These are phyloP conservation scores for Boletus edulis DNA, from an alignment of 768 basidiomycete genomes.

Conservation along the genomic window DNA sequence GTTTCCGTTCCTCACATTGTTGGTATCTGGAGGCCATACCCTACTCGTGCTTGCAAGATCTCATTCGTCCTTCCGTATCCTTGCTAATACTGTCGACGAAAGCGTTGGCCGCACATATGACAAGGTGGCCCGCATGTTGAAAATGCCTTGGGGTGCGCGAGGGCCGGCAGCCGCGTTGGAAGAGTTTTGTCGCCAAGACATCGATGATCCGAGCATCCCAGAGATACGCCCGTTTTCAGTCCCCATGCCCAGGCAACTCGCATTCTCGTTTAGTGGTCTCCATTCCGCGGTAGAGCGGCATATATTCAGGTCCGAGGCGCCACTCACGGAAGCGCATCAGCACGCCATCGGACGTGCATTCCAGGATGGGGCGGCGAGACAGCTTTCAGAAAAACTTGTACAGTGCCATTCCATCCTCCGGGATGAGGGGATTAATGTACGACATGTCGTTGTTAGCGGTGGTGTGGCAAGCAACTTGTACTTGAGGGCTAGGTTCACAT, in stretches of 20 bases:
- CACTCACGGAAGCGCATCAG: constrained; percentile 26
- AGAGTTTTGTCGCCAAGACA: constrained; percentile 48
- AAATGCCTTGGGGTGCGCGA: constrained; percentile 56
- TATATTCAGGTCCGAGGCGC: constrained; percentile 40
- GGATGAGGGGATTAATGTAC: constrained; percentile 44
- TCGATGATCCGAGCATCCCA: constrained; percentile 20
- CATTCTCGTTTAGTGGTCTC: constrained; percentile 80
- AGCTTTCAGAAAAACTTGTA: constrained; percentile 72
- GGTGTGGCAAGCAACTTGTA: constrained; percentile 88
- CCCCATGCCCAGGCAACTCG: constrained; percentile 51
- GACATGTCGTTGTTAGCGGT: constrained; percentile 78
- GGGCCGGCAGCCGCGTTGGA: constrained; percentile 86
- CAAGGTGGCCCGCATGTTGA: constrained; percentile 72
- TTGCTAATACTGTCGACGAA: constrained; percentile 74
- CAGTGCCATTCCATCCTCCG: constrained; percentile 38
- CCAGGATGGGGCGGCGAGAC: constrained; percentile 66
- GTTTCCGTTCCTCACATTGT: constrained; percentile 86
- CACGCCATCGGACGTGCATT: constrained; percentile 64
- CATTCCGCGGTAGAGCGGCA: constrained; percentile 67
- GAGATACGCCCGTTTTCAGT: constrained; percentile 41
- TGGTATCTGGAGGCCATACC: constrained; percentile 95
- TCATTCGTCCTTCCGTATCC: constrained; percentile 53
- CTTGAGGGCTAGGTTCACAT: constrained; percentile 59
- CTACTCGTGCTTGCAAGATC: constrained; percentile 75
- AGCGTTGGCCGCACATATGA: constrained; percentile 82